Evolutionary conservation across 1,139 yeast species (phyloP).

Genomic region (Taiozyma sp.): DNA sequence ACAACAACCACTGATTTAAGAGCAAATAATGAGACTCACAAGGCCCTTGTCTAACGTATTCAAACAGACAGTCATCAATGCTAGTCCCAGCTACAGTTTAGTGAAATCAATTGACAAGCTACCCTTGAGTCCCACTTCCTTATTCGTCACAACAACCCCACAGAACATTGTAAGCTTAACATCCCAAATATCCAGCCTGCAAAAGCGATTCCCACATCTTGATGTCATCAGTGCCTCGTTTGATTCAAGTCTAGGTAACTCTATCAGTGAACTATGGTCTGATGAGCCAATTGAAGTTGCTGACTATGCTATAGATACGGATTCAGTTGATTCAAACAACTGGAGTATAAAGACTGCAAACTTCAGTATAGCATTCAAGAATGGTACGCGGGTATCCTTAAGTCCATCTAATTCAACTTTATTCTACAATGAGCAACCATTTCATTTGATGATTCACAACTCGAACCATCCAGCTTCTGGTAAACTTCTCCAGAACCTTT

Average conservation of each 20-base stretch:
- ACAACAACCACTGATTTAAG: neutral
- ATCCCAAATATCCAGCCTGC: neutral
- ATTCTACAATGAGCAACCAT: slow-evolving; percentile 1
- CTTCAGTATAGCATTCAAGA: neutral
- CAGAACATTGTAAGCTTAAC: neutral
- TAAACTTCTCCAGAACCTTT: neutral
- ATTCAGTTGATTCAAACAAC: neutral
- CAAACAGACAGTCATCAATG: neutral
- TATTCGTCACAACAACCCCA: slow-evolving; percentile 1
- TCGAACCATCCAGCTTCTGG: neutral
- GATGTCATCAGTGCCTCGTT: slow-evolving; percentile 1
- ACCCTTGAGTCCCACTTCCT: neutral
- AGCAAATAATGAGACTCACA: neutral
- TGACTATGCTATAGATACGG: neutral
- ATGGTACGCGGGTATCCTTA: neutral
- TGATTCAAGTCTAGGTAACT: slow-evolving; percentile 2
- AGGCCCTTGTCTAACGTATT: neutral
- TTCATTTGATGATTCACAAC: slow-evolving; percentile 1
- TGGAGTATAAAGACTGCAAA: slow-evolving; percentile 1
- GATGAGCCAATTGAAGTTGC: neutral
- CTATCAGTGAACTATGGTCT: slow-evolving; percentile 4
- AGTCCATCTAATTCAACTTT: slow-evolving; percentile 3
- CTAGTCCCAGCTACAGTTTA: neutral
- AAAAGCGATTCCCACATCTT: neutral
- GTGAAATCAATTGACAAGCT: neutral